These are phyloP conservation scores for Monosporozyma siamensis DNA, from an alignment of 805 yeast species.

Conservation along the genomic window DNA sequence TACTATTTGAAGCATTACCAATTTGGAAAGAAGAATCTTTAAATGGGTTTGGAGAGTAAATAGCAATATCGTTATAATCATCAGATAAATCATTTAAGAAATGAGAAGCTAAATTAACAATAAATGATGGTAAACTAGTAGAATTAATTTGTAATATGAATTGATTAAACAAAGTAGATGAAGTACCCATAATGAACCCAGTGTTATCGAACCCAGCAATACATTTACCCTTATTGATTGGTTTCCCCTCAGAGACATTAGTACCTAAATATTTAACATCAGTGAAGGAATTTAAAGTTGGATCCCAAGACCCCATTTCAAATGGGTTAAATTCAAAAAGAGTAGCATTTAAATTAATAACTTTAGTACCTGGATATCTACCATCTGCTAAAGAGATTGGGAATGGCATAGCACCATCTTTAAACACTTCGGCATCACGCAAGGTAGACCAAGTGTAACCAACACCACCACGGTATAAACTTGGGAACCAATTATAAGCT, in stretches of 20 bases:
- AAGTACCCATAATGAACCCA: constrained; percentile 75
- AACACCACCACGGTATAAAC: constrained; percentile 51
- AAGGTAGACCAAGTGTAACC: constrained; percentile 51
- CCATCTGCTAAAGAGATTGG: constrained; percentile 62
- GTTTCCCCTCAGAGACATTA: constrained; percentile 48
- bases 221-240: constrained; percentile 41
- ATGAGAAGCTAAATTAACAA: constrained; percentile 32
- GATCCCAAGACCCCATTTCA: constrained; percentile 86
- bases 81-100: constrained; percentile 40
- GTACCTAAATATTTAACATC: constrained; percentile 67
- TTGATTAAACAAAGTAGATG: constrained; percentile 72
- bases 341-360: constrained; percentile 60
- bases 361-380: constrained; percentile 49
- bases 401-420: constrained; percentile 58
- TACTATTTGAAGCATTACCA: constrained; percentile 29
- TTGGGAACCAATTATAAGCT: constrained; percentile 63
- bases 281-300: constrained; percentile 53
- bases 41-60: constrained; percentile 67
- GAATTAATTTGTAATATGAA: constrained; percentile 43
- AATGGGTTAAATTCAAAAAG: constrained; percentile 54
- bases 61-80: constrained; percentile 58
- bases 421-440: constrained; percentile 51
- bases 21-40: constrained; percentile 31
- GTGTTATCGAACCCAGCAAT: constrained; percentile 68
- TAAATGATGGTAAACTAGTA: constrained; percentile 37